Conservation (phyloP, 768 basidiomycete genomes). For the Epithele typhae region DNA sequence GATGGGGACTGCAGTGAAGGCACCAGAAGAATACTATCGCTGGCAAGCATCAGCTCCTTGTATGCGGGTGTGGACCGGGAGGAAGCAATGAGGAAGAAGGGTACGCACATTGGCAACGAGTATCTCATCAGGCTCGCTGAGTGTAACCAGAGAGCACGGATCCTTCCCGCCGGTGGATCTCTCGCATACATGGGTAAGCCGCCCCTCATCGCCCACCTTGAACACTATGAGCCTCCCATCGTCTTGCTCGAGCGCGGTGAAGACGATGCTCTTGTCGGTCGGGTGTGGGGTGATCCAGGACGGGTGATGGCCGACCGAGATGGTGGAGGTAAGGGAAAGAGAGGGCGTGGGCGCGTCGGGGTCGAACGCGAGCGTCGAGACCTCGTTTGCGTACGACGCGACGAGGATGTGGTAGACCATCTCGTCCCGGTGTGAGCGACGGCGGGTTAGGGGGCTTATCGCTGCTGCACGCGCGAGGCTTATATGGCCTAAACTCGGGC, state of each 20-base stretch:
- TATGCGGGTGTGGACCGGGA: not conserved
- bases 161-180: constrained; percentile 52
- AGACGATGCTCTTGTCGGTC: constrained; percentile 50
- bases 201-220: constrained; percentile 49
- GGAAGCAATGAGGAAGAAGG: no score
- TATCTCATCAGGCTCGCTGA: constrained; percentile 53
- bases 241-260: constrained; percentile 60
- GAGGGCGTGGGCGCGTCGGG: constrained; percentile 35
- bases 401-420: constrained; percentile 45
- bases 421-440: not conserved
- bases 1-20: constrained; percentile 52
- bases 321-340: constrained; percentile 40
- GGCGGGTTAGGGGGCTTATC: no score
- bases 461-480: not conserved
- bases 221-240: constrained; percentile 64
- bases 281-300: constrained; percentile 75
- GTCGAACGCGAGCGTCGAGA: constrained; percentile 65
- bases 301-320: constrained; percentile 57
- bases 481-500: constrained; percentile 2
- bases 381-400: constrained; percentile 59
- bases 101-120: constrained; percentile 69
- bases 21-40: constrained; percentile 65
- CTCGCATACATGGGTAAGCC: constrained; percentile 45
- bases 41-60: not conserved
- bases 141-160: constrained; percentile 61